A percentile compares a stretch with the other conserved stretches of the same genome.
phyloP scores from a whole-genome alignment of 805 yeast species.

The Hanseniaspora valbyensis region DNA sequence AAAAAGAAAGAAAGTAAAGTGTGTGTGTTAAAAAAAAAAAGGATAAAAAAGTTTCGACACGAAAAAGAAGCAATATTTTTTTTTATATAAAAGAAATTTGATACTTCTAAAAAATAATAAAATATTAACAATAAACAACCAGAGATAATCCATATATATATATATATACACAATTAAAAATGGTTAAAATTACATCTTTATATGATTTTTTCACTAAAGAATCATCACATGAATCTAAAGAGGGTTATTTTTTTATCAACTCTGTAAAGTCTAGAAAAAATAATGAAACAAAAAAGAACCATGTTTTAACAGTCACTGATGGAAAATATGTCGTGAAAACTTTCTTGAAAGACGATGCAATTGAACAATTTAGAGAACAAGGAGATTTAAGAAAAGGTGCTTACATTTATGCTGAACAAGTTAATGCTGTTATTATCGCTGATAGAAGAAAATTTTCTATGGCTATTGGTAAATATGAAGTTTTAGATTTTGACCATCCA shows the following conservation, averaged over 20 bases:
- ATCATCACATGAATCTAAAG: constrained; percentile 3
- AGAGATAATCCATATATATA: background rate
- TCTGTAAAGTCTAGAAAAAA: constrained; percentile 10
- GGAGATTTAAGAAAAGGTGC: constrained; percentile 38
- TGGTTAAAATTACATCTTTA: constrained; percentile 6
- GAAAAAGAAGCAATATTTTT: no score
- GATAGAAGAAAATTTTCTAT: constrained; percentile 39
- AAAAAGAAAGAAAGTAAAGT: no score
- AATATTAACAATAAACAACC: background rate
- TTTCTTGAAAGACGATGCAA: constrained; percentile 41
- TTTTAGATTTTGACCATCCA: constrained; percentile 30
- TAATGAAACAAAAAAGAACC: constrained; percentile 15
- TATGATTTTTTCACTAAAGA: constrained; percentile 4
- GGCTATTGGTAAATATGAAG: constrained; percentile 38
- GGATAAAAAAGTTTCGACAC: no score
- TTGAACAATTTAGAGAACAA: constrained; percentile 33
- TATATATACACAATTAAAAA: no score
- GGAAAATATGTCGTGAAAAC: constrained; percentile 43
- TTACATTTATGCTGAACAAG: constrained; percentile 25
- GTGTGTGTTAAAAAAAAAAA: no score
- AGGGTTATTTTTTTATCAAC: constrained; percentile 7
- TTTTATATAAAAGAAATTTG: no score
- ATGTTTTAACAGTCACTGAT: constrained; percentile 38
- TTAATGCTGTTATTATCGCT: constrained; percentile 28
- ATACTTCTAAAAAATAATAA: no score